phyloP scores from a whole-genome alignment of 345 rosid species.

The Populus tremula region DNA sequence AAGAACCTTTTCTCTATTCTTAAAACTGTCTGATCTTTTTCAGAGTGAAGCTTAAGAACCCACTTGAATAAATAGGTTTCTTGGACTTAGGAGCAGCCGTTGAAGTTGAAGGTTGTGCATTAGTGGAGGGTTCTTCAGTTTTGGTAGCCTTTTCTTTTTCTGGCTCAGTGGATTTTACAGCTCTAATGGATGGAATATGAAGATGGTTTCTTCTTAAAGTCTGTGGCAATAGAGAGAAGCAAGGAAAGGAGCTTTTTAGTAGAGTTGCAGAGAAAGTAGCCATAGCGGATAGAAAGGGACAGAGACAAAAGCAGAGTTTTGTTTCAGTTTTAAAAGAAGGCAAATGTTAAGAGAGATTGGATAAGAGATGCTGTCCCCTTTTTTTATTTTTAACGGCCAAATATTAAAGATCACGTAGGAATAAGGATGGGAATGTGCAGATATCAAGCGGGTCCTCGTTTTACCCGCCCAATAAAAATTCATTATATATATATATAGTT shows the following conservation, averaged over 20 bases:
- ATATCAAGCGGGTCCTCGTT: too few relatives aligned
- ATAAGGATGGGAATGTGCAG: too few relatives aligned
- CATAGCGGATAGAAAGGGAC: conserved; percentile 30
- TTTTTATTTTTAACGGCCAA: too few relatives aligned
- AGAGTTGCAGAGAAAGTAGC: conserved; percentile 52
- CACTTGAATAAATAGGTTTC: conserved; percentile 90
- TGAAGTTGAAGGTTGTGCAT: conserved; percentile 35
- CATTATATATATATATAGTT: too few relatives aligned
- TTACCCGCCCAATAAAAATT: too few relatives aligned
- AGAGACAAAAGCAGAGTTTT: background rate
- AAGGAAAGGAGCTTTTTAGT: conserved; percentile 37
- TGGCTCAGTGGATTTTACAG: conserved; percentile 45
- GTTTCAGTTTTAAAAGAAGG: too few relatives aligned
- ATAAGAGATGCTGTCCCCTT: too few relatives aligned
- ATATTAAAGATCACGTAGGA: too few relatives aligned
- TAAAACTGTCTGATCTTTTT: background rate
- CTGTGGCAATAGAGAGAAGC: conserved; percentile 29
- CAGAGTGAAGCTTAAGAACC: conserved; percentile 13
- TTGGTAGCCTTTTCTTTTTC: conserved; percentile 44
- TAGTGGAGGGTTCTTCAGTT: conserved; percentile 29
- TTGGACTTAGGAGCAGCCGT: conserved; percentile 40
- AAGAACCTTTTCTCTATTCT: background rate
- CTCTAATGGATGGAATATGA: conserved; percentile 13
- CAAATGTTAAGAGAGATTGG: too few relatives aligned
- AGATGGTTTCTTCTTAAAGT: conserved; percentile 12